These are phyloP conservation scores for Eucalyptus cloeziana DNA, from an alignment of 345 rosid species.

Conservation along the genomic window DNA sequence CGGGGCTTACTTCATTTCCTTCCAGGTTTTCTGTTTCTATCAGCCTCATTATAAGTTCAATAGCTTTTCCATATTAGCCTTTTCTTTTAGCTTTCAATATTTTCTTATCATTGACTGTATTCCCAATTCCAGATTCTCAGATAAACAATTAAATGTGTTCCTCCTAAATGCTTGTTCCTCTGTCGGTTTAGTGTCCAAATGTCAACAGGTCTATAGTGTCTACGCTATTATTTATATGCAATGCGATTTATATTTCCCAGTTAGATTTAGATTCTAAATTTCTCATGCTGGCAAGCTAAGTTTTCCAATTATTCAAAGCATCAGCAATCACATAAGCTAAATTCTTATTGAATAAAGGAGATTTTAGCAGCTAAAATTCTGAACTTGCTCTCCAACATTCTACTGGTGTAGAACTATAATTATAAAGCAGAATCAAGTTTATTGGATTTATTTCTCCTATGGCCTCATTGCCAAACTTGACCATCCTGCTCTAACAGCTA, in stretches of 20 bases:
- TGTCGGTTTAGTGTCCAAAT: background rate
- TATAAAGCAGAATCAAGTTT: background rate
- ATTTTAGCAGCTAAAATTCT: background rate
- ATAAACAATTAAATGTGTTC: background rate
- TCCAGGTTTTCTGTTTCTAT: background rate
- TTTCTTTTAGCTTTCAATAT: background rate
- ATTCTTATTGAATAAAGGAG: background rate
- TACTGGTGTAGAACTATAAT: background rate
- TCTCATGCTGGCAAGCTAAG: background rate
- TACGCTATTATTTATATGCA: background rate
- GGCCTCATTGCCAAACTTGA: background rate
- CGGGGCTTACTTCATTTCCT: background rate
- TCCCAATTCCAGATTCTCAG: background rate
- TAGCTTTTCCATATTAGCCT: background rate
- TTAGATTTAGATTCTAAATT: background rate
- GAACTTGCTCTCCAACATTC: background rate
- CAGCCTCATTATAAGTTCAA: background rate
- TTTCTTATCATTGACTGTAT: background rate
- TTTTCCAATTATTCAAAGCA: background rate
- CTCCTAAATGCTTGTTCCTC: background rate
- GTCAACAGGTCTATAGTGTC: background rate
- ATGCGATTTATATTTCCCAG: background rate
- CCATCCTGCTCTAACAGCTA: background rate
- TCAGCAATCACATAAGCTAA: background rate
- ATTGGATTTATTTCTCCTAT: background rate